Conservation (phyloP, 1,284 basidiomycete species). For the Papiliotrema flavescens region DNA sequence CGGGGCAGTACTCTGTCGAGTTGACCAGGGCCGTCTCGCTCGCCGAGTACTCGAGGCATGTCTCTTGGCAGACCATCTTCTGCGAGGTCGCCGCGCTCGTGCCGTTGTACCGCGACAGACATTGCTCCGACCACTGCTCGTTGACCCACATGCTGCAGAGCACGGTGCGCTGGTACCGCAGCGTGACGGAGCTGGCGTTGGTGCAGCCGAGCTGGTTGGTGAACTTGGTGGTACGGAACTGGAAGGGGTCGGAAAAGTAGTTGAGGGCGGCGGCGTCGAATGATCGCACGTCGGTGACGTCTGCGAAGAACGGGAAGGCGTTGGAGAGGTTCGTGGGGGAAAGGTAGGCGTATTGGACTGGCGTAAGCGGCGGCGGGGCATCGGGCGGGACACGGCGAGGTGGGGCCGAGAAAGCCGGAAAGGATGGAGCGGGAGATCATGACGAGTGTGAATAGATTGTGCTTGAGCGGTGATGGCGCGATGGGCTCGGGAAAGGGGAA, state of each 20-base stretch:
- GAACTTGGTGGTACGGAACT: slow-evolving; percentile 39
- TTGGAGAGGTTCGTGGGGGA: slow-evolving; percentile 44
- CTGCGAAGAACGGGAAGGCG: slow-evolving; percentile 44
- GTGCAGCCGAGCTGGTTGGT: slow-evolving; percentile 37
- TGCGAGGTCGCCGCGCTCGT: slow-evolving; percentile 25
- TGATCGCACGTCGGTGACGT: slow-evolving; percentile 43
- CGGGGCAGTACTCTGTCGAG: slow-evolving; percentile 28
- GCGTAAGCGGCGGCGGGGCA: too few relatives aligned
- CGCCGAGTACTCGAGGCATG: slow-evolving; percentile 38
- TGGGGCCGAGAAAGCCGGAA: not conserved
- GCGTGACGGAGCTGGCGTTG: slow-evolving; percentile 26
- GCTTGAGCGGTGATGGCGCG: not conserved
- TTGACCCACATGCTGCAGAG: slow-evolving; percentile 43
- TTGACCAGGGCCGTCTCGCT: slow-evolving; percentile 27
- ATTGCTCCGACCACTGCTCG: slow-evolving; percentile 23
- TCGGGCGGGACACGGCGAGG: not conserved
- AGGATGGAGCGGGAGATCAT: not conserved
- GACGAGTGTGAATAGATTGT: not conserved
- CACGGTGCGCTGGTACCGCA: slow-evolving; percentile 42
- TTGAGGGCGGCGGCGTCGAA: slow-evolving; percentile 46
- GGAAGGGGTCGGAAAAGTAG: slow-evolving; percentile 46
- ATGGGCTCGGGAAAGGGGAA: slow-evolving; percentile 1
- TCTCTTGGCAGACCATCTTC: slow-evolving; percentile 42
- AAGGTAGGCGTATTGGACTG: slow-evolving; percentile 43
- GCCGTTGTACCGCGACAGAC: slow-evolving; percentile 27